Evolutionary conservation across 176 grass and related monocot genomes (phyloP).

Genomic region (Avena atlantica): DNA sequence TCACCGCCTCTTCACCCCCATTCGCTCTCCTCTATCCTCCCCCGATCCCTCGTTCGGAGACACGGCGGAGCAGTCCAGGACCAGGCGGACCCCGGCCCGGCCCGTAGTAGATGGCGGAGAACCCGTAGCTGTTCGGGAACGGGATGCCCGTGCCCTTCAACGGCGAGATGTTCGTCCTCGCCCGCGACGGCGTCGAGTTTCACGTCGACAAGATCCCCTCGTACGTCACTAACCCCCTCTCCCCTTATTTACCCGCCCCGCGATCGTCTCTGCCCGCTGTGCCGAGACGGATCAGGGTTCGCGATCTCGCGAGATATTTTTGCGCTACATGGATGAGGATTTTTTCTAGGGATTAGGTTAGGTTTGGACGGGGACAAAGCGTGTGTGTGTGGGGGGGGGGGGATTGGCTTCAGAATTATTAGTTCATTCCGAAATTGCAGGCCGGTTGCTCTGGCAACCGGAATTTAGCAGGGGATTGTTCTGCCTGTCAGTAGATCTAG

Average conservation of each 20-base stretch:
- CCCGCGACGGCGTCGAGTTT: slow-evolving; percentile 93
- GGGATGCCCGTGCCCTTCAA: slow-evolving; percentile 91
- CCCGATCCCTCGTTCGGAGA: neutral
- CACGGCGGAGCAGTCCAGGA: neutral
- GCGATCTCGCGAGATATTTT: neutral
- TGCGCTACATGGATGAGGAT: neutral
- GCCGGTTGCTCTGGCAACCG: neutral
- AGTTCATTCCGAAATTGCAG: neutral
- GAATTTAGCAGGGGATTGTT: neutral
- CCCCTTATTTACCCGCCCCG: no score
- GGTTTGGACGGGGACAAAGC: neutral
- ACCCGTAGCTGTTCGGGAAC: slow-evolving; percentile 87
- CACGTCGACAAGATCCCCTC: slow-evolving; percentile 94
- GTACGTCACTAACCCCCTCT: slow-evolving; percentile 39
- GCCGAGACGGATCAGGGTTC: neutral
- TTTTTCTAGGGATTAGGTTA: slow-evolving; percentile 14
- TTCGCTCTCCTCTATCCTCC: neutral
- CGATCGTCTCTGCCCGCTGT: neutral
- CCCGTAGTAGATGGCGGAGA: slow-evolving; percentile 71
- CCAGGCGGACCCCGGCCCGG: neutral
- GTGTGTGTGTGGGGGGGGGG: neutral
- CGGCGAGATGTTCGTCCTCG: slow-evolving; percentile 91
- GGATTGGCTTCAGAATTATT: neutral
- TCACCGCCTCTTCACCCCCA: neutral
- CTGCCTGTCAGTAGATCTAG: neutral